A percentile compares a stretch with the other conserved stretches of the same genome.
Evolutionary conservation across 1,139 yeast species (phyloP).

Genomic region (Taphrina betulina): DNA sequence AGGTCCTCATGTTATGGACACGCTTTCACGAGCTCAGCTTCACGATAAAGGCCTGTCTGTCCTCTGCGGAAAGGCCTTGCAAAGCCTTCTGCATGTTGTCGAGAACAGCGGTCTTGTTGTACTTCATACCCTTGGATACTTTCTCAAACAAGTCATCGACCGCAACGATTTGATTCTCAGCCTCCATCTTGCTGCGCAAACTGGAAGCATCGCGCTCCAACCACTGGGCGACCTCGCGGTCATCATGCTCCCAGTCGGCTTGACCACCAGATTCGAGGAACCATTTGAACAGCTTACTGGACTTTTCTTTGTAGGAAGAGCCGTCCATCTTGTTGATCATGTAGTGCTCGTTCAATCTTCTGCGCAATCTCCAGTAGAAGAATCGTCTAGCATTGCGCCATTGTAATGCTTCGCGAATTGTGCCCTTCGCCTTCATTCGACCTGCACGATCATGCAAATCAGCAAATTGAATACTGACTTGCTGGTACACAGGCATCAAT

Average conservation of each 20-base stretch:
- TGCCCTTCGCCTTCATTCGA: conserved; percentile 94
- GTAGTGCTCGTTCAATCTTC: conserved; percentile 92
- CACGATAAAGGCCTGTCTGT: conserved; percentile 20
- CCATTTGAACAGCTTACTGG: conserved; percentile 32
- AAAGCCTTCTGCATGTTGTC: conserved; percentile 27
- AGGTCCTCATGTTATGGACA: no score
- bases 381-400: conserved; percentile 88
- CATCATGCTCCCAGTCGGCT: conserved; percentile 33
- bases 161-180: conserved; percentile 35
- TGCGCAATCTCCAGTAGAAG: conserved; percentile 98
- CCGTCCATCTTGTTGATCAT: conserved; percentile 64
- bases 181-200: conserved; percentile 34
- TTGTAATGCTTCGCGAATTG: conserved; percentile 76
- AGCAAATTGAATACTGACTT: conserved; percentile 92
- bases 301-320: conserved; percentile 6
- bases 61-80: conserved; percentile 31
- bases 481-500: conserved; percentile 83
- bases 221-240: conserved; percentile 34
- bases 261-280: conserved; percentile 20
- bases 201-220: conserved; percentile 33
- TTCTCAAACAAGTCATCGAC: conserved; percentile 26
- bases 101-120: conserved; percentile 20
- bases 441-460: conserved; percentile 97
- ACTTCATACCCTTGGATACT: conserved; percentile 23
- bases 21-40: not conserved